These are phyloP conservation scores for Ichthyophthirius multifiliis DNA, from an alignment of 169 alveolate species.

Conservation along the genomic window DNA sequence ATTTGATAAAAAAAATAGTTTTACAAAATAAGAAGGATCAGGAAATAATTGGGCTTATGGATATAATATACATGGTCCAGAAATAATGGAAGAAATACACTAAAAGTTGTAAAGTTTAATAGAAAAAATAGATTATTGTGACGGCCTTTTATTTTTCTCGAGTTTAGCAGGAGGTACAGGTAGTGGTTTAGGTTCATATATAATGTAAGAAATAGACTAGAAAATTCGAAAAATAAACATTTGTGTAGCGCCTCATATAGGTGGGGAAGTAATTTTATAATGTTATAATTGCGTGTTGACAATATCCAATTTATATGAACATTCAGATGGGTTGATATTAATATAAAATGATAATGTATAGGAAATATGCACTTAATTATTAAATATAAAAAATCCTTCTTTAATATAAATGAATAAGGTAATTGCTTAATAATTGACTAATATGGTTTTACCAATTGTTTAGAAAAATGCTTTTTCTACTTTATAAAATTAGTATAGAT, in stretches of 20 bases:
- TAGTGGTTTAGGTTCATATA: slow-evolving; percentile 32
- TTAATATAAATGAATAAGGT: no score
- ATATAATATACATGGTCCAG: slow-evolving; percentile 25
- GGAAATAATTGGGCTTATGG: slow-evolving; percentile 51
- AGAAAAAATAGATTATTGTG: slow-evolving; percentile 25
- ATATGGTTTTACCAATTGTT: not conserved
- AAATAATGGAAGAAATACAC: slow-evolving; percentile 8
- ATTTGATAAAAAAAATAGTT: slow-evolving; percentile 9
- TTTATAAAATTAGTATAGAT: slow-evolving; percentile 5
- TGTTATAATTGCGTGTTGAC: not conserved
- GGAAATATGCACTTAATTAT: no score
- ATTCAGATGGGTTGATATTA: no score
- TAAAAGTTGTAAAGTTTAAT: not conserved
- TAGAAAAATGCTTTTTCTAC: slow-evolving; percentile 6
- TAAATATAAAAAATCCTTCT: no score
- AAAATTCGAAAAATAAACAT: slow-evolving; percentile 6
- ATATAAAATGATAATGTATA: no score
- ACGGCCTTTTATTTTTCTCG: slow-evolving; percentile 17
- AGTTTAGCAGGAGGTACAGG: slow-evolving; percentile 42
- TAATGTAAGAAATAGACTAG: slow-evolving; percentile 7
- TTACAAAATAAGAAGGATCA: slow-evolving; percentile 38
- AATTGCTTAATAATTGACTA: slow-evolving; percentile 13
- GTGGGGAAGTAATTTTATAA: slow-evolving; percentile 35
- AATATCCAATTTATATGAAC: no score
- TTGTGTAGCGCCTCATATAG: slow-evolving; percentile 36